These are phyloP conservation scores for Corylus americana DNA, from an alignment of 306 rosid species.

Conservation along the genomic window DNA sequence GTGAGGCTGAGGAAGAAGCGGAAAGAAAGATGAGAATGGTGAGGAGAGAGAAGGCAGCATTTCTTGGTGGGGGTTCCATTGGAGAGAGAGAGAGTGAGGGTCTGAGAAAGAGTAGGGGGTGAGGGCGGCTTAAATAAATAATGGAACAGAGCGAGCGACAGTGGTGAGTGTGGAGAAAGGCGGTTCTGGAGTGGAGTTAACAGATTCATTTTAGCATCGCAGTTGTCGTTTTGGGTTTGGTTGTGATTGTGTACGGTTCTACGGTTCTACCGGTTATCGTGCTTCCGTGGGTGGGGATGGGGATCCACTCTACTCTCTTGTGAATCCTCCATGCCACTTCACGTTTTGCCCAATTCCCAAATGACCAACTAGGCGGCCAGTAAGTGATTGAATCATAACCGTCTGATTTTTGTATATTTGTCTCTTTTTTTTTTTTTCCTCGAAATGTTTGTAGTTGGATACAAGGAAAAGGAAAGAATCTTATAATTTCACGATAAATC, in stretches of 20 bases:
- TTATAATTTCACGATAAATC: too few species aligned
- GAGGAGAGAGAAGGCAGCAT: slow-evolving; percentile 25
- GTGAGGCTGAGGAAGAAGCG: slow-evolving; percentile 27
- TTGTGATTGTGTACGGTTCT: background rate
- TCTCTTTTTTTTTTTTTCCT: too few species aligned
- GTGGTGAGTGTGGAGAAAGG: background rate
- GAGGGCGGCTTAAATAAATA: slow-evolving; percentile 15
- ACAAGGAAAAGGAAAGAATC: too few species aligned
- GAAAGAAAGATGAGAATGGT: slow-evolving; percentile 38
- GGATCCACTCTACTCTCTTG: background rate
- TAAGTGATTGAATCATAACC: too few species aligned
- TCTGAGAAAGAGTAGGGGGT: background rate
- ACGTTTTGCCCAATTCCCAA: too few species aligned
- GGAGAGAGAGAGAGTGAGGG: background rate
- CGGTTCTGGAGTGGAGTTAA: slow-evolving; percentile 13
- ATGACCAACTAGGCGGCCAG: too few species aligned
- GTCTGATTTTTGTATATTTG: too few species aligned
- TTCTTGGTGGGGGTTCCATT: slow-evolving; percentile 44
- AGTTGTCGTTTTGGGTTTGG: background rate
- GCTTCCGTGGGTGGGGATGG: background rate
- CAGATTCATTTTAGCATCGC: slow-evolving; percentile 12
- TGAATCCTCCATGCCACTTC: background rate
- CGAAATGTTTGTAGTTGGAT: too few species aligned
- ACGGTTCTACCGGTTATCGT: background rate
- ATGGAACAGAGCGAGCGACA: background rate